Evolutionary conservation across 192 early-diverging fungal genomes (phyloP), one percentile per base, ranked within the genome.

Genomic region (Coemansia sp.): DNA sequence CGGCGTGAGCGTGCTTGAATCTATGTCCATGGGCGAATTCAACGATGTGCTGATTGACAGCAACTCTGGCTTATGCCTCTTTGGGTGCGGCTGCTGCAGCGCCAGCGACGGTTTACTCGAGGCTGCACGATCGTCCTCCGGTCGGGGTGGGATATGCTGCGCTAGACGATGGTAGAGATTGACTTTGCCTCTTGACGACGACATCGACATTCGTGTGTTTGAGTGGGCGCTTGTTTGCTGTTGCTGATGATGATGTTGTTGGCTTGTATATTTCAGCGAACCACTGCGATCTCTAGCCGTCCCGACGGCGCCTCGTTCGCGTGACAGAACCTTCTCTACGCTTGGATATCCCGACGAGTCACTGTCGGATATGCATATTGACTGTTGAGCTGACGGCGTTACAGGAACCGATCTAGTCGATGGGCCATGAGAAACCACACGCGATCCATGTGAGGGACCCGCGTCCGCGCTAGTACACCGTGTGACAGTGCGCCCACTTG

Each of bases 91-190:
- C 13, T 62, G 61, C 27, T 63, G 52, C 7, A 54, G n/a, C 2
- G 41, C 25, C 15, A 14, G 38, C 37, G 52, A 7, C 38, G 14
- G 13, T 45, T 28, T 2, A 30, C 38, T 55, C 41, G 25, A 40
- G 22, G 53, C 44, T 31, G 57, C 15, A 52, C 44, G 17, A 2
- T 37, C 30, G 52, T 37, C 44, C 38, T 36, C 60, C 2, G 67
- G 44, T 7, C 47, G 57, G 6, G 59, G 45, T 45, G 70, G 78
- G 28, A 74, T 74, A 45, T 80, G 78, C 15, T 65, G 56, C 4
- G 72, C 72, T 17, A 80, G 45, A 7, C 72, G 72, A 19, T 72
- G 56, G 31, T 55, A 71, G 44, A 80, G 52, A 20, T 80, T 80
- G 8, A 66, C 50, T 42, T 65, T 77, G 0, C 61, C 42, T 60